A percentile compares a stretch with the other conserved stretches of the same genome.
Evolutionary conservation across 2,329 filamentous ascomycete species (phyloP).

Genomic region (Aulographum hederae): DNA sequence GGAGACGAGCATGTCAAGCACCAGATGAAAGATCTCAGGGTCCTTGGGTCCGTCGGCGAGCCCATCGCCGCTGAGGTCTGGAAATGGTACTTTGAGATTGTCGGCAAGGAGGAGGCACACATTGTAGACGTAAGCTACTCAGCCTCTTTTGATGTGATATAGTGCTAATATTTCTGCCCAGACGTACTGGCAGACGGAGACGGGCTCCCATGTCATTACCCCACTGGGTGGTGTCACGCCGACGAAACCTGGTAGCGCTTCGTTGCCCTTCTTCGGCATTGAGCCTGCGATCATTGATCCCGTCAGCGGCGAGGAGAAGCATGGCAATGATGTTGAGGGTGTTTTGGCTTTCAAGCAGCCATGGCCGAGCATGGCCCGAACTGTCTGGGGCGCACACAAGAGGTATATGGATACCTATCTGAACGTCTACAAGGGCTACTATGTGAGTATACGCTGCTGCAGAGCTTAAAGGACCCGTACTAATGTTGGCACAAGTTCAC

Average conservation of each 20-base stretch:
- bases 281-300: slow-evolving; percentile 96
- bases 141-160: not conserved
- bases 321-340: slow-evolving; percentile 93
- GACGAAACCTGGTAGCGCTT: slow-evolving; percentile 91
- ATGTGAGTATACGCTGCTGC: slow-evolving; percentile 43
- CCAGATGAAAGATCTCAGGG: slow-evolving; percentile 73
- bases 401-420: slow-evolving; percentile 98
- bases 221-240: slow-evolving; percentile 85
- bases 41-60: slow-evolving; percentile 89
- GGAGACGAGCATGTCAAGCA: slow-evolving; percentile 83
- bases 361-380: slow-evolving; percentile 97
- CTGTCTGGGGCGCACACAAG: slow-evolving; percentile 94
- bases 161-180: slow-evolving; percentile 23
- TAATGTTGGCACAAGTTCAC: slow-evolving; percentile 43
- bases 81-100: slow-evolving; percentile 98
- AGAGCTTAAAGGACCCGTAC: slow-evolving; percentile 6
- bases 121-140: slow-evolving; percentile 65
- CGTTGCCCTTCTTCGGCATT: slow-evolving; percentile 94
- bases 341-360: slow-evolving; percentile 93
- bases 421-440: slow-evolving; percentile 95
- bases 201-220: slow-evolving; percentile 88
- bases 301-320: slow-evolving; percentile 79
- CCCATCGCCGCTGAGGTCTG: slow-evolving; percentile 95
- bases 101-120: slow-evolving; percentile 85
- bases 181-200: slow-evolving; percentile 99